Conservation (phyloP, 805 yeast genomes). For the Saturnispora besseyi region DNA sequence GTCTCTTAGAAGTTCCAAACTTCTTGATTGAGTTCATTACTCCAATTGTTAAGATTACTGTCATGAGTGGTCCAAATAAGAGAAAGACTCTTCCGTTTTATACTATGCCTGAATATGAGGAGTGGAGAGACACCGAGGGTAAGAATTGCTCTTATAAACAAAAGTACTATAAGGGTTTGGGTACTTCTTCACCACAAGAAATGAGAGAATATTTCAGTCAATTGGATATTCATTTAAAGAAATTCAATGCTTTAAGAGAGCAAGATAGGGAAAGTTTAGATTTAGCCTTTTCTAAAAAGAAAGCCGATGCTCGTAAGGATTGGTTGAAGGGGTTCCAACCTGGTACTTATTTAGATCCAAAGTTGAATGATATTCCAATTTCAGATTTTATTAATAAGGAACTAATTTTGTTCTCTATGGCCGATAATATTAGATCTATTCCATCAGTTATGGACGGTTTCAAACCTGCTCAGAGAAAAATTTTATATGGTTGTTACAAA, state of each 20-base stretch:
- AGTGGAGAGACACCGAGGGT: slow-evolving; percentile 86
- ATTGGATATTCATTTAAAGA: slow-evolving; percentile 76
- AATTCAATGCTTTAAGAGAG: slow-evolving; percentile 71
- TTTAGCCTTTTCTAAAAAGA: slow-evolving; percentile 87
- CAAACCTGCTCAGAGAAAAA: slow-evolving; percentile 95
- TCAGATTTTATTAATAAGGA: slow-evolving; percentile 93
- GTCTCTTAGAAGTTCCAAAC: slow-evolving; percentile 81
- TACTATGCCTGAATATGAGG: slow-evolving; percentile 91
- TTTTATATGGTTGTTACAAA: slow-evolving; percentile 78
- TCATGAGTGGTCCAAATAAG: slow-evolving; percentile 51
- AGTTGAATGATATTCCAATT: slow-evolving; percentile 69
- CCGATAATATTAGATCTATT: slow-evolving; percentile 91
- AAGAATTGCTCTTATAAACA: slow-evolving; percentile 70
- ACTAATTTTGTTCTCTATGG: slow-evolving; percentile 88
- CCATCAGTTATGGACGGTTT: slow-evolving; percentile 92
- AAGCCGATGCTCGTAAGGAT: slow-evolving; percentile 94
- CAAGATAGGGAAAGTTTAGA: slow-evolving; percentile 75
- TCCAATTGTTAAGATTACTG: slow-evolving; percentile 87
- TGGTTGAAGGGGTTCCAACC: slow-evolving; percentile 90
- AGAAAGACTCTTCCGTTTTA: slow-evolving; percentile 62
- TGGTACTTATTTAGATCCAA: slow-evolving; percentile 86
- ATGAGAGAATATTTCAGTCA: slow-evolving; percentile 82
- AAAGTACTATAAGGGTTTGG: slow-evolving; percentile 97
- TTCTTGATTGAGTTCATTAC: slow-evolving; percentile 91
- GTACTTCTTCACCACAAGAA: slow-evolving; percentile 81